Evolutionary conservation across 176 grass and related monocot species (phyloP).

Genomic region (Poa pratensis): DNA sequence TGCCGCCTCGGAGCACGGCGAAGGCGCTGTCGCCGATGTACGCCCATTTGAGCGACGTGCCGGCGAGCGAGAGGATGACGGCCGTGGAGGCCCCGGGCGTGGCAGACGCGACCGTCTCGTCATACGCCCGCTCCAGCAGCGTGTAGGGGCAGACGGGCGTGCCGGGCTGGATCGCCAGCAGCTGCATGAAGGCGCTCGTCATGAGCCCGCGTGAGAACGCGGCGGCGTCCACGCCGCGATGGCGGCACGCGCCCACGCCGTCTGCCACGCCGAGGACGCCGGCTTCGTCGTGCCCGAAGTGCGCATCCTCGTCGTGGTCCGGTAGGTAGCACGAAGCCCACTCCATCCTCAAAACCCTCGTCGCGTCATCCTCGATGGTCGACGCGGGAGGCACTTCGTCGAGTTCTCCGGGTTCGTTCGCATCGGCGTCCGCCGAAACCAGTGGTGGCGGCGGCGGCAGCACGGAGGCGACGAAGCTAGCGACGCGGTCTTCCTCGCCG

Average conservation of each 20-base stretch:
- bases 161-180: background rate
- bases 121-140: slow-evolving; percentile 20
- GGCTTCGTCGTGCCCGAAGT: slow-evolving; percentile 24
- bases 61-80: slow-evolving; percentile 19
- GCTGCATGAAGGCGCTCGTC: background rate
- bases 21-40: slow-evolving; percentile 39
- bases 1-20: slow-evolving; percentile 9
- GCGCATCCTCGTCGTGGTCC: slow-evolving; percentile 40
- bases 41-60: slow-evolving; percentile 18
- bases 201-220: slow-evolving; percentile 39
- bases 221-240: slow-evolving; percentile 3
- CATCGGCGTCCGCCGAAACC: background rate
- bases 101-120: background rate
- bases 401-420: background rate
- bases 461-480: background rate
- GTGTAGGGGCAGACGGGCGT: slow-evolving; percentile 6
- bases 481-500: background rate
- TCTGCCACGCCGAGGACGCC: slow-evolving; percentile 41
- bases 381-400: background rate
- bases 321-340: slow-evolving; percentile 8
- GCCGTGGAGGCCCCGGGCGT: slow-evolving; percentile 3
- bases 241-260: slow-evolving; percentile 38
- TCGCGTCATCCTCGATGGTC: background rate
- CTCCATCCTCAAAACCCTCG: slow-evolving; percentile 14
- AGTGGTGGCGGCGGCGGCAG: background rate